Base-by-base conservation (phyloP, 1,284 basidiomycete genomes). In the Rhodotorula sp. region DNA sequence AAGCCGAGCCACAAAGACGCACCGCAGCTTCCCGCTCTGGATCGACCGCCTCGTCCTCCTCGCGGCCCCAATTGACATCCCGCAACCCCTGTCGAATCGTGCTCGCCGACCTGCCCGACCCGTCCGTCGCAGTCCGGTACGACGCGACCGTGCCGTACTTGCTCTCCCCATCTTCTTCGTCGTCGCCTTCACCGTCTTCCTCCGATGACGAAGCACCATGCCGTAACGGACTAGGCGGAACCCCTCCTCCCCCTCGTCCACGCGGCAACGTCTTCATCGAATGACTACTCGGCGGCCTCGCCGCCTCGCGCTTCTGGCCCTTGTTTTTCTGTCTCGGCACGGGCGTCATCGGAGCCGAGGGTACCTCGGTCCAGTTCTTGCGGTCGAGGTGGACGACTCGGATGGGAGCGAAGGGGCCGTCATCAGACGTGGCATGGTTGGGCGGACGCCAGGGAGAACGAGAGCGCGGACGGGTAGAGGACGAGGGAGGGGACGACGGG, bases 331-430 rank as follows among this genome's bases (percentile, higher is more conserved):
- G 36, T 15, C 47, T 13, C 30, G 8, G 39, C 46, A 29, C 24
- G 30, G 55, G 29, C 32, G 27, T 22, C 1, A 15, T 9, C 0
- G 17, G 15, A 5, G 8, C 13, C 20, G n/a, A 24, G 4, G 36
- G 34, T 15, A 61, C 8, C 36, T 61, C 60, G 24, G 51, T 51
- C 60, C 60, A 52, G 34, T 20, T 34, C 32, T 24, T 32, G 24
- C 29, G 55, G 22, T 53, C 47, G 55, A 55, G 54, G 9, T 27
- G 48, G 22, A 59, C 48, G 29, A 58, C 64, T 13, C 66, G 29
- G 3, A 72, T 57, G 0, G 66, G 70, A 5, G 68, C 68, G 49
- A 64, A 59, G 9, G 68, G 64, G 5, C 49, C 66, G 47, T 67
- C 55, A 39, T 53, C 54, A 36, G 49, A 53, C 20, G 27, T n/a